Evolutionary conservation across 257 asterid species (phyloP).

Genomic region (Schizonepeta tenuifolia): DNA sequence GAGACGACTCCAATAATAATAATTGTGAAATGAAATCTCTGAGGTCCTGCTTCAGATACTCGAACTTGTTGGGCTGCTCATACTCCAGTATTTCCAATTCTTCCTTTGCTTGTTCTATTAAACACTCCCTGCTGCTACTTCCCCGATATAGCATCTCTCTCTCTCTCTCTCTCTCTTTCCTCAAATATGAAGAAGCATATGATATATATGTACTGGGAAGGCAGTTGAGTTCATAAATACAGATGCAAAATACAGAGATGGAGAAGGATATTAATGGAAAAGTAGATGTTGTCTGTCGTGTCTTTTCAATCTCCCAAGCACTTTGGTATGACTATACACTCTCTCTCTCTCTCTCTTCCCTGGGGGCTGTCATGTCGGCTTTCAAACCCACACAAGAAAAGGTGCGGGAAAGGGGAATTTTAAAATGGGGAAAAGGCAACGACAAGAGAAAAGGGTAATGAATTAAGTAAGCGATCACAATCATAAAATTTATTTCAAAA

Average conservation of each 20-base stretch:
- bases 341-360: no score
- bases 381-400: background rate
- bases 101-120: conserved; percentile 61
- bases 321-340: background rate
- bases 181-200: background rate
- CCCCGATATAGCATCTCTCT: no score
- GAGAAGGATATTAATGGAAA: background rate
- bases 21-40: conserved; percentile 50
- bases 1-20: conserved; percentile 53
- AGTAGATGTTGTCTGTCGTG: conserved; percentile 15
- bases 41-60: conserved; percentile 55
- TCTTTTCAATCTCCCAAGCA: conserved; percentile 17
- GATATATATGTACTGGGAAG: background rate
- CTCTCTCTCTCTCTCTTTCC: conserved; percentile 23
- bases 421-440: no score
- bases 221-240: background rate
- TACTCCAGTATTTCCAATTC: conserved; percentile 61
- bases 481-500: background rate
- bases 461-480: background rate
- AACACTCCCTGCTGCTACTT: conserved; percentile 28
- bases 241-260: background rate
- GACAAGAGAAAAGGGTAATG: background rate
- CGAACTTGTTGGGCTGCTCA: conserved; percentile 52
- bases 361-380: background rate
- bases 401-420: background rate